phyloP scores from a whole-genome alignment of 1,139 yeast species.

The Candida sanyaensis region DNA sequence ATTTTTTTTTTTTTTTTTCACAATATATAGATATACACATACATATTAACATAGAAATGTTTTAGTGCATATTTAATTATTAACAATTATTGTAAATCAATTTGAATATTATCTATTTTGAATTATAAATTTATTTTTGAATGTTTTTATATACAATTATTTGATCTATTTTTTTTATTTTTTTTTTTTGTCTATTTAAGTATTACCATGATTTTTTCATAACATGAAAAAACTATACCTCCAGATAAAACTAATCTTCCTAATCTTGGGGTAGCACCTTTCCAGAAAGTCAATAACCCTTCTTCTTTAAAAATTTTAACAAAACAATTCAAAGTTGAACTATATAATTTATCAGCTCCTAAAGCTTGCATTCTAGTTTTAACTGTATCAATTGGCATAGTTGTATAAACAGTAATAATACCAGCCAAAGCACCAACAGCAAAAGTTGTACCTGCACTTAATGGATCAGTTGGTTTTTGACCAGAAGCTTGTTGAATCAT shows the following conservation, averaged over 20 bases:
- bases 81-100: neutral
- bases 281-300: slow-evolving; percentile 94
- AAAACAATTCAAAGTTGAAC: slow-evolving; percentile 81
- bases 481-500: slow-evolving; percentile 72
- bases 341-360: slow-evolving; percentile 71
- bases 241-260: slow-evolving; percentile 93
- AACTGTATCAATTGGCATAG: slow-evolving; percentile 98
- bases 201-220: slow-evolving; percentile 79
- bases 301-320: slow-evolving; percentile 78
- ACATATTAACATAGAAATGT: neutral
- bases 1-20: too few relatives aligned
- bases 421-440: slow-evolving; percentile 94
- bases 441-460: slow-evolving; percentile 79
- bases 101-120: too few relatives aligned
- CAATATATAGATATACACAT: neutral
- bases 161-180: too few relatives aligned
- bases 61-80: neutral
- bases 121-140: too few relatives aligned
- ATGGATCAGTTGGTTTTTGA: slow-evolving; percentile 68
- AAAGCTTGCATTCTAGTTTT: slow-evolving; percentile 97
- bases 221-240: slow-evolving; percentile 93
- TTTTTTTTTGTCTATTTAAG: slow-evolving; percentile 31
- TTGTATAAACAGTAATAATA: slow-evolving; percentile 86
- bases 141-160: neutral
- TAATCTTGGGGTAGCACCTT: slow-evolving; percentile 95